Evolutionary conservation across 2,329 filamentous ascomycete species (phyloP), one percentile per base, ranked within the genome.

Genomic region (Huntiella abstrusa): DNA sequence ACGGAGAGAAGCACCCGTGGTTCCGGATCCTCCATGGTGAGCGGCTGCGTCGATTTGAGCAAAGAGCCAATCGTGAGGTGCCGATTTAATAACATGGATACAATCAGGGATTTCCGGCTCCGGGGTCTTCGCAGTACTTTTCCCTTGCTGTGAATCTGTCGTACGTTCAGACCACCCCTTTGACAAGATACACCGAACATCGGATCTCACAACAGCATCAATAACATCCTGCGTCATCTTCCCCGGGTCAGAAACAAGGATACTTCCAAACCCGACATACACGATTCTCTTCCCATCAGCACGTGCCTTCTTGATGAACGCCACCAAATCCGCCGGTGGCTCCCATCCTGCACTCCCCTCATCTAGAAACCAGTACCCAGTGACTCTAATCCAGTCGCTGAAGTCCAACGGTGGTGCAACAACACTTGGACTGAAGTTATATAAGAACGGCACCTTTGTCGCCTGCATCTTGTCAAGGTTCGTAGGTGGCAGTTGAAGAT

Each of bases 1-100:
- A 45, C 91, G 73, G 42, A 98, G 67, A 59, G 85, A 93, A 1
- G 91, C 91, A 2, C 91, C 91, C 0, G 91, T 98, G 0, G 91
- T 98, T 2, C 91, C 91, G 4, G 86, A 84, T 4, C 91, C 91
- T 41, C 91, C 91, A 57, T 98, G 91, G 58, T 98, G 91, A 5
- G 83, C 85, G 3, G 83, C 88, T 4, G 88, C 91, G 57, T 98
- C 91, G 48, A 98, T 84, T 58, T 94, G 87, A 35, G 69, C 70
- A 62, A 98, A 98, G 1, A 98, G 69, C 91, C 91, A 98, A 63
- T 96, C 91, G 56, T 98, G 91, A 0, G 91, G 91, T 2, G 84
- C 87, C 6, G 83, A 78, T 56, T 87, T 82, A 59, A 98, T 96
- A 58, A 83, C 77, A 56, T 83, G 74, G 40, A 98, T 92, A 55